Evolutionary conservation across 2,329 filamentous ascomycete species (phyloP), one percentile per base, ranked within the genome.

Genomic region (Hymenoscyphus infarciens): DNA sequence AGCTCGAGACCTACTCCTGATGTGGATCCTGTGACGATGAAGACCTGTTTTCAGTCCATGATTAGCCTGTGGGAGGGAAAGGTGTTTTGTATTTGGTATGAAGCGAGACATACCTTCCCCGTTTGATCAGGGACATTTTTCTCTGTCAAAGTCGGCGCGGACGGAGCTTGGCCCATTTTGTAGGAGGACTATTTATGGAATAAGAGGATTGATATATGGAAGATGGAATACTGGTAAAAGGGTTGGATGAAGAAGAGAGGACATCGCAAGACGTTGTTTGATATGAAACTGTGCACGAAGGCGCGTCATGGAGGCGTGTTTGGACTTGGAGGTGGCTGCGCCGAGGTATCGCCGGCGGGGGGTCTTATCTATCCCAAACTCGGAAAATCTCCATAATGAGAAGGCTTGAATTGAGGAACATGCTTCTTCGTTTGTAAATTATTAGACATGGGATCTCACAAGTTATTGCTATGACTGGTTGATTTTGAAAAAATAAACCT

Each of bases 1-100:
- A 79, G 68, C 42, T 77, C 74, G 60, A 76, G 73, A 60, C 78
- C 78, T 3, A 80, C 67, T 3, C 78, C 78, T 1, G 73, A 72
- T 58, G 72, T 69, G 35, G 72, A 68, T 13, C 77, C 77, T 2
- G 77, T 78, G 5, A 78, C 73, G 25, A 78, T 71, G 67, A 72
- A 75, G 65, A 77, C 75, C 70, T 72, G 60, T 19, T 27, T 13
- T n/a, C 10, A n/a, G 45, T 16, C 11, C 7, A 25, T 49, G 7
- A 8, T 49, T 49, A 49, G 42, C 10, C 25, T 11, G 7, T 49
- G 19, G 6, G 5, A 11, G 6, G n/a, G 42, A 25, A 49, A 25
- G 42, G 42, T 49, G 42, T 11, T 49, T 19, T 22, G 10, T 11
- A 49, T 25, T 22, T 22, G 29, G n/a, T 49, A 16, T n/a, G 19